A percentile compares a stretch with the other conserved stretches of the same genome.
Conservation (phyloP, 495 filamentous ascomycete species). For the Aspergillus panamensis region DNA sequence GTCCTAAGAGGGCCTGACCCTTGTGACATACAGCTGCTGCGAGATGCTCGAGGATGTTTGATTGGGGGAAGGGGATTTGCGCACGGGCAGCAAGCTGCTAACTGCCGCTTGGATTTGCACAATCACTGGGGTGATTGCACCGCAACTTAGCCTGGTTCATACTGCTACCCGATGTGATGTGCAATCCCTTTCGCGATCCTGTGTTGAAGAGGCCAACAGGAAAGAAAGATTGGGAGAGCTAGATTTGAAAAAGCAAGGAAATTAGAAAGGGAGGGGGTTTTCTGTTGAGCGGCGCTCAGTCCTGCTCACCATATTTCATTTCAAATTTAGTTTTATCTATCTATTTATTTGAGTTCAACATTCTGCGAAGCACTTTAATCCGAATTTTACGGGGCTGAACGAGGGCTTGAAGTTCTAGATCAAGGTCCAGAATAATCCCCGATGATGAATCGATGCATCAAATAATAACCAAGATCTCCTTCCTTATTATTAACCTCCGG, state of each 20-base stretch:
- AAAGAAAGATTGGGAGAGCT: conserved; percentile 6
- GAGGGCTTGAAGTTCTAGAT: conserved; percentile 31
- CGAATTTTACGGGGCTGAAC: conserved; percentile 10
- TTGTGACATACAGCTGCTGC: conserved; percentile 29
- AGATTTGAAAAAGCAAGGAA: conserved; percentile 7
- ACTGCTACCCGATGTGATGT: conserved; percentile 18
- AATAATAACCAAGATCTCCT: not conserved
- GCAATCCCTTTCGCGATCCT: conserved; percentile 14
- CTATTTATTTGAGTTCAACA: conserved; percentile 21
- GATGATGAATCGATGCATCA: conserved; percentile 9
- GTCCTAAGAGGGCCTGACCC: conserved; percentile 20
- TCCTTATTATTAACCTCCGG: not conserved
- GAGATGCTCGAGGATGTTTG: conserved; percentile 35
- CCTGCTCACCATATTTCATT: conserved; percentile 23
- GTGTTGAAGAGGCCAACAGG: conserved; percentile 4
- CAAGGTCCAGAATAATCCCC: conserved; percentile 12
- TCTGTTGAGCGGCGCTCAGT: conserved; percentile 23
- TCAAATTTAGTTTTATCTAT: conserved; percentile 3
- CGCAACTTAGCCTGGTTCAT: conserved; percentile 22
- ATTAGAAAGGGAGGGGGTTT: conserved; percentile 6
- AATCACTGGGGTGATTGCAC: conserved; percentile 27
- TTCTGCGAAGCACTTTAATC: conserved; percentile 27
- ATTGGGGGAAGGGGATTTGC: conserved; percentile 29
- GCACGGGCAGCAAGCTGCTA: conserved; percentile 36
- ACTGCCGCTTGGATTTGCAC: conserved; percentile 27